Conservation (phyloP, 306 rosid genomes). For the Cicer judaicum region DNA sequence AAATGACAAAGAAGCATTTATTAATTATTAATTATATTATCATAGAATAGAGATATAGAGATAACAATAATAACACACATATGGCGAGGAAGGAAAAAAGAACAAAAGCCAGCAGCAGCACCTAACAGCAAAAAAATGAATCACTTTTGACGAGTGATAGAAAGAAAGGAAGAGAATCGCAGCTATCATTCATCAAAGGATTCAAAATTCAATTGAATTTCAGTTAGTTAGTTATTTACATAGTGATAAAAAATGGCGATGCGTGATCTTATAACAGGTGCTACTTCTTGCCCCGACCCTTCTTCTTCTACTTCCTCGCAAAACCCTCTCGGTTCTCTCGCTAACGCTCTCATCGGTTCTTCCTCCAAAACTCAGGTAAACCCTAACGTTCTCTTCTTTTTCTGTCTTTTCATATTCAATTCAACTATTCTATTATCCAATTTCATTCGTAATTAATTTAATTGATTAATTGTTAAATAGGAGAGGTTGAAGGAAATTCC, state of each 20-base stretch:
- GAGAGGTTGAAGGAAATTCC: conserved; percentile 93
- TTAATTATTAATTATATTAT: background rate
- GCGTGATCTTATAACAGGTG: conserved; percentile 88
- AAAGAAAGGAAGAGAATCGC: background rate
- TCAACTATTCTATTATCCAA: background rate
- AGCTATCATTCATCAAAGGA: background rate
- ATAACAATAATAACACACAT: background rate
- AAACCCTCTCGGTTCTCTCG: conserved; percentile 89
- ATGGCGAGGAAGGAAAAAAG: background rate
- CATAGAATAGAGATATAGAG: background rate
- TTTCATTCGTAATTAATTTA: background rate
- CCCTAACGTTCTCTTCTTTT: background rate
- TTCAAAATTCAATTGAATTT: no score
- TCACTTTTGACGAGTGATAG: background rate
- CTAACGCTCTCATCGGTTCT: conserved; percentile 77
- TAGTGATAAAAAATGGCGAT: conserved; percentile 58
- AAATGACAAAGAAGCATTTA: no score
- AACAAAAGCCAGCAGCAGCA: background rate
- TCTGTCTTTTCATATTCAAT: background rate
- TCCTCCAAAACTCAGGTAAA: conserved; percentile 75
- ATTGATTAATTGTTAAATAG: conserved; percentile 42
- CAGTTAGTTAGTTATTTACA: background rate
- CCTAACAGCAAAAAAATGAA: no score
- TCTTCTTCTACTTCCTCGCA: conserved; percentile 65
- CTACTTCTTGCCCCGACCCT: conserved; percentile 84